Conservation (phyloP, 176 grass and related monocot genomes). For the Oryza glaberrima region DNA sequence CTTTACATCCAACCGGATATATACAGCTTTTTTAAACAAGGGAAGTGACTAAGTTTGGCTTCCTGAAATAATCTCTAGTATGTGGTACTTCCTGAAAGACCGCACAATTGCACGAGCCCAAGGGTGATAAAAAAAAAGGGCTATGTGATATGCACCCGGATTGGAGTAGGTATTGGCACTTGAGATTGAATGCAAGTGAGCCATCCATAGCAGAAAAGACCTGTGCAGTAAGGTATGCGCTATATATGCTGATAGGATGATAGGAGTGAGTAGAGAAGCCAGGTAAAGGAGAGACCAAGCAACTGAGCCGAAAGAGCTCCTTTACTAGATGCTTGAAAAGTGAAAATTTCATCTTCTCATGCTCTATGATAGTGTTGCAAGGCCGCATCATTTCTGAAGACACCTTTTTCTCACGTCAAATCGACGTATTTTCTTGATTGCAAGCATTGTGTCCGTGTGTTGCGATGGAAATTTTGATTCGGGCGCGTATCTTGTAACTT, state of each 20-base stretch:
- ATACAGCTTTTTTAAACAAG: too few relatives aligned
- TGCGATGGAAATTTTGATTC: background rate
- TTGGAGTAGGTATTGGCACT: background rate
- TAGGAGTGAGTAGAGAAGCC: background rate
- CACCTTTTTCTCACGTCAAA: background rate
- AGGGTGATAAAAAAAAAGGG: background rate
- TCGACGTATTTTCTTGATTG: background rate
- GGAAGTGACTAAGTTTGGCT: too few relatives aligned
- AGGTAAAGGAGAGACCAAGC: slow-evolving; percentile 3
- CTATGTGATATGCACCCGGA: background rate
- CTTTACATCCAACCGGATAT: too few relatives aligned
- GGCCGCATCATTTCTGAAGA: background rate
- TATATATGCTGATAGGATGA: too few relatives aligned
- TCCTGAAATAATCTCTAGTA: too few relatives aligned
- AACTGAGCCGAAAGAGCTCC: slow-evolving; percentile 2
- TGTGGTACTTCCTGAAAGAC: background rate
- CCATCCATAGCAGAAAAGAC: background rate
- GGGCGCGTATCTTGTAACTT: background rate
- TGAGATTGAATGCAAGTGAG: background rate
- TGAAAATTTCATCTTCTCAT: background rate
- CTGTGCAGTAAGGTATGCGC: background rate
- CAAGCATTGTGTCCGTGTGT: background rate
- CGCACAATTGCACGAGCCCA: background rate
- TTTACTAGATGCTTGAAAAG: slow-evolving; percentile 2
- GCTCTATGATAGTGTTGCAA: background rate